Evolutionary conservation across 257 asterid genomes (phyloP).

Genomic region (Solanum lycopersicoides): DNA sequence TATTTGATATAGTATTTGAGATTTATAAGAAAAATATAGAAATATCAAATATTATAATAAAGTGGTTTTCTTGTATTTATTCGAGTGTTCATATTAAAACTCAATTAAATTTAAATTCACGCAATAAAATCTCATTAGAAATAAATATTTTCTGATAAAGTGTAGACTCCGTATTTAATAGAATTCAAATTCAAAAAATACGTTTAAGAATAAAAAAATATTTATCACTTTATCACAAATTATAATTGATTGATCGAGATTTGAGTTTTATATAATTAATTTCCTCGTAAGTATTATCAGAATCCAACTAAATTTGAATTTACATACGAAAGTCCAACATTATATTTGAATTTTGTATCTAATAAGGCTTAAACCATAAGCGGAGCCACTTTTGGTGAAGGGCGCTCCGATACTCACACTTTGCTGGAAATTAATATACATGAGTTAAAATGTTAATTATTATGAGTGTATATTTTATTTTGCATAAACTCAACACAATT

Average conservation of each 20-base stretch:
- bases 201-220: background rate
- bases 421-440: background rate
- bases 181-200: background rate
- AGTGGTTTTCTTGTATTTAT: no score
- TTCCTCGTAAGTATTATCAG: background rate
- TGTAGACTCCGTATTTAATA: accelerated
- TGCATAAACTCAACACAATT: no score
- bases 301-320: background rate
- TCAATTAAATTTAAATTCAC: background rate
- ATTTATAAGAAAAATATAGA: no score
- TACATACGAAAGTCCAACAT: background rate
- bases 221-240: background rate
- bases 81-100: background rate
- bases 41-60: no score
- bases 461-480: no score
- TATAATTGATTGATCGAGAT: background rate
- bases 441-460: no score
- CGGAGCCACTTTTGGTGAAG: background rate
- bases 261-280: background rate
- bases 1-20: background rate
- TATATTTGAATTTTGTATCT: no score
- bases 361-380: background rate
- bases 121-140: background rate
- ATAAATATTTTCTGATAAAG: background rate
- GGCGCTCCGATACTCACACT: background rate